A percentile compares a stretch with the other conserved stretches of the same genome.
Conservation (phyloP, 78 protist species). For the Speleostelium caveatum region DNA sequence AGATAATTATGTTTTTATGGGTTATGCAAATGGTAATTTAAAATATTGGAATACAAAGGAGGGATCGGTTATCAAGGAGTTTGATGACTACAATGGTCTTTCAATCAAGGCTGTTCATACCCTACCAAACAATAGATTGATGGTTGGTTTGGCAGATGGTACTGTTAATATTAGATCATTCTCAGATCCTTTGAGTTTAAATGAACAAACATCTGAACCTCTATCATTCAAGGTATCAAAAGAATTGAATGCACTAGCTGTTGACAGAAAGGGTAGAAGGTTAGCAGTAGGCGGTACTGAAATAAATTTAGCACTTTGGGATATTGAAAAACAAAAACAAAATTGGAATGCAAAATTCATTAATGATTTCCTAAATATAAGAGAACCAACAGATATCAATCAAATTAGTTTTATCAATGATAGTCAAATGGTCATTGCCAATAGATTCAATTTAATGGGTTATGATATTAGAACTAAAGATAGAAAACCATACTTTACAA, state of each 20-base stretch:
- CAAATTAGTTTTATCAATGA: neutral
- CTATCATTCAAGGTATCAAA: neutral
- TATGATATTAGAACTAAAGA: constrained; percentile 7
- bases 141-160: constrained; percentile 13
- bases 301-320: constrained; percentile 2
- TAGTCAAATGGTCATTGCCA: constrained; percentile 25
- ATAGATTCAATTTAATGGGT: neutral
- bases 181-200: neutral
- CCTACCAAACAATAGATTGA: constrained; percentile 10
- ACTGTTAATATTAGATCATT: constrained; percentile 12
- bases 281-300: constrained; percentile 44
- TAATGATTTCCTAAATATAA: constrained; percentile 26
- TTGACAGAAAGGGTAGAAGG: neutral
- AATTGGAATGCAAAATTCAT: constrained; percentile 10
- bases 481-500: neutral
- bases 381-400: constrained; percentile 2
- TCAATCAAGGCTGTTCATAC: constrained; percentile 11
- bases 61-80: constrained; percentile 3
- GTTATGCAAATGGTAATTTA: constrained; percentile 19
- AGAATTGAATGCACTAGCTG: neutral
- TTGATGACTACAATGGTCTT: neutral
- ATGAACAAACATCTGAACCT: neutral
- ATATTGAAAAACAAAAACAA: constrained; percentile 13
- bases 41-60: constrained; percentile 23
- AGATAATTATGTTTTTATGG: constrained; percentile 14